Percentiles rank a stretch among this genome's conserved stretches.
These are phyloP conservation scores for Ophiostoma novo-ulmi DNA, from an alignment of 2,329 filamentous ascomycete species.

Conservation along the genomic window DNA sequence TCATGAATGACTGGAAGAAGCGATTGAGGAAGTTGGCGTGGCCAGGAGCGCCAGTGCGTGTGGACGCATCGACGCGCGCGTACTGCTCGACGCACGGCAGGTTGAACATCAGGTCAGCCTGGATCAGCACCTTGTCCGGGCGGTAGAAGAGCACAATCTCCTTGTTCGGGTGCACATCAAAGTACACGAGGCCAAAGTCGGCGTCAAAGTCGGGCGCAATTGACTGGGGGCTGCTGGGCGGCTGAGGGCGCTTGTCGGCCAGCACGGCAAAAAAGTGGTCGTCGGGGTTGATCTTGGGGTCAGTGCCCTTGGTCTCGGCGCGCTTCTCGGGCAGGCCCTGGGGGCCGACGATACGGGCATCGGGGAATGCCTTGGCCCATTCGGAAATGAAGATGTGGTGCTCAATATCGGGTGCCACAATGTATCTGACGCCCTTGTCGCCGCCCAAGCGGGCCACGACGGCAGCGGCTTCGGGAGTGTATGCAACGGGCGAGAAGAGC, in stretches of 20 bases:
- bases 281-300: conserved; percentile 48
- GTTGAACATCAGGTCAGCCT: conserved; percentile 92
- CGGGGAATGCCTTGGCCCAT: conserved; percentile 75
- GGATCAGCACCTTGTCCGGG: conserved; percentile 71
- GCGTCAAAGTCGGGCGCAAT: conserved; percentile 74
- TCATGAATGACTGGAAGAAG: conserved; percentile 52
- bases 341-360: conserved; percentile 74
- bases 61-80: conserved; percentile 42
- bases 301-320: conserved; percentile 45
- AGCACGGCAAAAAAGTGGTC: conserved; percentile 64
- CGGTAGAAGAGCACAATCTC: conserved; percentile 85
- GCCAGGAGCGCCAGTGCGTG: conserved; percentile 40
- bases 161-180: conserved; percentile 72
- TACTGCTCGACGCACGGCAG: conserved; percentile 84
- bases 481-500: conserved; percentile 84
- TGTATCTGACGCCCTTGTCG: conserved; percentile 62
- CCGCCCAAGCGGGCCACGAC: conserved; percentile 62
- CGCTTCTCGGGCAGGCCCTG: conserved; percentile 82
- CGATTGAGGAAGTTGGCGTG: conserved; percentile 38
- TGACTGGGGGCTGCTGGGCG: conserved; percentile 38
- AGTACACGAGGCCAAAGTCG: conserved; percentile 83
- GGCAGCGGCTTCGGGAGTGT: conserved; percentile 64
- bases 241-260: conserved; percentile 49
- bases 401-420: conserved; percentile 82
- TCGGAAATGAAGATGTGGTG: conserved; percentile 90